phyloP scores from a whole-genome alignment of 2,329 filamentous ascomycete genomes.

The Sclerotinia minor region DNA sequence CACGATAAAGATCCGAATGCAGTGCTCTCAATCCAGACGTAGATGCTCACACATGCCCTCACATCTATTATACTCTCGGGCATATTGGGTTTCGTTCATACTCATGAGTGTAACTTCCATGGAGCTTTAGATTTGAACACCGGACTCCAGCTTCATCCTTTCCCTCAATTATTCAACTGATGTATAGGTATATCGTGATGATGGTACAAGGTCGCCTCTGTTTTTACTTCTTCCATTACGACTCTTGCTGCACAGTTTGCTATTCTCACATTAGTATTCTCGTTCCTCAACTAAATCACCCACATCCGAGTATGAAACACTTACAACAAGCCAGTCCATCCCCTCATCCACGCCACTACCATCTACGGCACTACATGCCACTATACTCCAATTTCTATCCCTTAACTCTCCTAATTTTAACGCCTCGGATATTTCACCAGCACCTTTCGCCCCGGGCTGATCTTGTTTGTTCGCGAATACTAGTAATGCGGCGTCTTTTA shows the following conservation, averaged over 20 bases:
- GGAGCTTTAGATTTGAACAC: constrained; percentile 2
- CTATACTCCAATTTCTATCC: constrained; percentile 98
- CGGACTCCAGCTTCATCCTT: constrained; percentile 11
- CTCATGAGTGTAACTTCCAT: neutral
- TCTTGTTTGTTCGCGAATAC: constrained; percentile 99
- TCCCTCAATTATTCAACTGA: constrained; percentile 17
- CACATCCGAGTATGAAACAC: constrained; percentile 24
- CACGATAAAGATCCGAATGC: constrained; percentile 13
- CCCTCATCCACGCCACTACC: constrained; percentile 93
- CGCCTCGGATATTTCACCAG: constrained; percentile 94
- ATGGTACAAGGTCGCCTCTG: constrained; percentile 28
- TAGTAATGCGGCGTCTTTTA: constrained; percentile 85
- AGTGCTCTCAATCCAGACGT: constrained; percentile 1
- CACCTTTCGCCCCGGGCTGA: constrained; percentile 93
- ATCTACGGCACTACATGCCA: constrained; percentile 94
- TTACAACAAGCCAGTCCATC: constrained; percentile 91
- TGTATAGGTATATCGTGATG: constrained; percentile 25
- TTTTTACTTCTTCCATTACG: constrained; percentile 19
- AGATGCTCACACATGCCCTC: neutral
- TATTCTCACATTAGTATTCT: constrained; percentile 29
- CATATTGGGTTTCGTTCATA: constrained; percentile 3
- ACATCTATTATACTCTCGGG: constrained; percentile 1
- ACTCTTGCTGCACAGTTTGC: constrained; percentile 44
- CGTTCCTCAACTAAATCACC: neutral
- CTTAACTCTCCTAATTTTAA: constrained; percentile 85